Evolutionary conservation across 345 rosid genomes (phyloP).

Genomic region (Litchi chinensis): DNA sequence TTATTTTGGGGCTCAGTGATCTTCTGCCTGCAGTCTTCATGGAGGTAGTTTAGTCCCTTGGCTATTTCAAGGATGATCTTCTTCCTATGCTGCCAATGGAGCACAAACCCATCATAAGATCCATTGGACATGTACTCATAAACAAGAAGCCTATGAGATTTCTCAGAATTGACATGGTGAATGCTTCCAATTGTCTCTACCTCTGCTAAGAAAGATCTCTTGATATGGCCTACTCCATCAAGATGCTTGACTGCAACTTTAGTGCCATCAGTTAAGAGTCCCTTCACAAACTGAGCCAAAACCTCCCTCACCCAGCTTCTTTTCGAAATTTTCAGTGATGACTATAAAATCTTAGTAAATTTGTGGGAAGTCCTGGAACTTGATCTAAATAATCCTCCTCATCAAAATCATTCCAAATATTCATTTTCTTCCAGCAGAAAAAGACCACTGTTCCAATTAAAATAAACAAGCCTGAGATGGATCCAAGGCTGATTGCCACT

Average conservation of each 20-base stretch:
- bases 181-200: too few species aligned
- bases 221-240: too few species aligned
- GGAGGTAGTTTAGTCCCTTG: slow-evolving; percentile 40
- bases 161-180: too few species aligned
- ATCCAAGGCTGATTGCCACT: not conserved
- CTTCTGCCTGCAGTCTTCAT: slow-evolving; percentile 16
- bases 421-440: not conserved
- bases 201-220: too few species aligned
- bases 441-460: too few species aligned
- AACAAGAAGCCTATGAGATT: too few species aligned
- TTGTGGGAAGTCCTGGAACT: slow-evolving; percentile 21
- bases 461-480: not conserved
- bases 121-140: too few species aligned
- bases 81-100: slow-evolving; percentile 32
- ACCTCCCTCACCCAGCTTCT: too few species aligned
- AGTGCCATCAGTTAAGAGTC: too few species aligned
- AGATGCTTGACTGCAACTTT: too few species aligned
- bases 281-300: too few species aligned
- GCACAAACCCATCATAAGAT: too few species aligned
- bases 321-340: slow-evolving; percentile 24
- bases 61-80: slow-evolving; percentile 35
- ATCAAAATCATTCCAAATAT: not conserved
- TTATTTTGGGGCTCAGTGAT: slow-evolving; percentile 30
- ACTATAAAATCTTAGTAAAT: slow-evolving; percentile 21
- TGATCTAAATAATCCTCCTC: slow-evolving; percentile 30